Evolutionary conservation across 805 yeast species (phyloP), one percentile per base, ranked within the genome.

Genomic region (Ogataea degrootiae): DNA sequence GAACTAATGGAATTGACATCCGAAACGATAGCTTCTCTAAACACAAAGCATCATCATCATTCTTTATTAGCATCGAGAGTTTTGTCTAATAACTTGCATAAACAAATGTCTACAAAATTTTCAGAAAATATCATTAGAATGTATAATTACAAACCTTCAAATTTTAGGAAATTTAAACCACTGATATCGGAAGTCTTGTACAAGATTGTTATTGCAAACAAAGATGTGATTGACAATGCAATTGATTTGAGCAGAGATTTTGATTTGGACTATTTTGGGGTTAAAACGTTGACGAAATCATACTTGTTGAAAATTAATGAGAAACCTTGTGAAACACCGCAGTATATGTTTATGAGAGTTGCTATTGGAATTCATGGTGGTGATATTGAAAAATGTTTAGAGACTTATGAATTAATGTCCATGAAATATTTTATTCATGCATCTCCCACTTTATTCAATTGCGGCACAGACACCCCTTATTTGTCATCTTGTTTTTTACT

Each of bases 1-100:
- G 79, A 78, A 40, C 51, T 68, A 9, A 37, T 61, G 4, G 55
- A 57, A 16, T 51, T 66, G 41, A 91, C 96, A 34, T 96, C 98
- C 29, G 99, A 94, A 69, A 87, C 94, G 16, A 86, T 94, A 44
- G 98, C 98, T 26, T 87, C 88, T 57, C 81, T 91, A 90, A 89
- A 97, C 40, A 91, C 97, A 5, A 77, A 82, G 49, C 97, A 92
- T 67, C 96, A 96, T 22, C 96, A 91, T 68, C 89, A 92, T 62
- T 96, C 97, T 23, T 76, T 82, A 34, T 75, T 90, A 53, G 97
- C 97, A 39, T 96, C 97, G 16, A 82, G 97, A 68, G 81, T 94
- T 47, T 92, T 96, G 14, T 81, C 85, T 39, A 79, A 89, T 22
- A 83, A 85, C 63, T 75, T 92, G 57, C 96, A 90, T 70, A 87